Conservation (phyloP, 768 basidiomycete species). For the Amanita molliuscula region DNA sequence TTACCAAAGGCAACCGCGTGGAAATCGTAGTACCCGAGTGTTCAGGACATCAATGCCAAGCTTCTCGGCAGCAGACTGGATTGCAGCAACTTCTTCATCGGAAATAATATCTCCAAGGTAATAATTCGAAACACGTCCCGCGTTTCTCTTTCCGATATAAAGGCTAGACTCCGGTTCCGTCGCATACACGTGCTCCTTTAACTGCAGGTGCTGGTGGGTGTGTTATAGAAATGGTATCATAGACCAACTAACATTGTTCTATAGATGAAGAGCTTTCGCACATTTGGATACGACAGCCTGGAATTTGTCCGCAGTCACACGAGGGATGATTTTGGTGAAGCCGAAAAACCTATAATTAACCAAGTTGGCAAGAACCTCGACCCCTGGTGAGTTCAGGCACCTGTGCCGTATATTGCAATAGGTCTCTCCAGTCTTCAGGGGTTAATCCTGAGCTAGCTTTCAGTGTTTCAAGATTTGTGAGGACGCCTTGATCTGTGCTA, state of each 20-base stretch:
- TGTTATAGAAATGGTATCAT: background rate
- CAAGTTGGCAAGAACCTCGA: slow-evolving; percentile 47
- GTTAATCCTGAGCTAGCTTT: slow-evolving; percentile 43
- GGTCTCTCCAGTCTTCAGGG: slow-evolving; percentile 53
- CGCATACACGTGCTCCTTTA: slow-evolving; percentile 69
- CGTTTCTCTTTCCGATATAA: slow-evolving; percentile 69
- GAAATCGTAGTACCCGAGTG: slow-evolving; percentile 54
- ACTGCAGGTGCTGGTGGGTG: slow-evolving; percentile 23
- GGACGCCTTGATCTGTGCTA: slow-evolving; percentile 40
- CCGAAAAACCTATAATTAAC: slow-evolving; percentile 79
- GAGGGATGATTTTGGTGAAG: slow-evolving; percentile 79
- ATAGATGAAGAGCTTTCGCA: slow-evolving; percentile 45
- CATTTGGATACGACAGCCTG: slow-evolving; percentile 50
- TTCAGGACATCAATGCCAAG: slow-evolving; percentile 70
- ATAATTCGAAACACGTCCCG: slow-evolving; percentile 79
- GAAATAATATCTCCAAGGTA: slow-evolving; percentile 66
- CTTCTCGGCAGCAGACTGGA: slow-evolving; percentile 70
- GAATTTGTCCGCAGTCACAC: slow-evolving; percentile 52
- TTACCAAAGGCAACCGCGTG: background rate
- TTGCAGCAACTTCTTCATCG: slow-evolving; percentile 69
- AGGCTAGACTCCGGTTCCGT: slow-evolving; percentile 52
- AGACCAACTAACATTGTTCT: slow-evolving; percentile 40
- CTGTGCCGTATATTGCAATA: slow-evolving; percentile 68
- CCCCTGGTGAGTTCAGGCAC: slow-evolving; percentile 20
- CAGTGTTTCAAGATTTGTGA: slow-evolving; percentile 46